Evolutionary conservation across 306 rosid species (phyloP).

Genomic region (Malus domestica): DNA sequence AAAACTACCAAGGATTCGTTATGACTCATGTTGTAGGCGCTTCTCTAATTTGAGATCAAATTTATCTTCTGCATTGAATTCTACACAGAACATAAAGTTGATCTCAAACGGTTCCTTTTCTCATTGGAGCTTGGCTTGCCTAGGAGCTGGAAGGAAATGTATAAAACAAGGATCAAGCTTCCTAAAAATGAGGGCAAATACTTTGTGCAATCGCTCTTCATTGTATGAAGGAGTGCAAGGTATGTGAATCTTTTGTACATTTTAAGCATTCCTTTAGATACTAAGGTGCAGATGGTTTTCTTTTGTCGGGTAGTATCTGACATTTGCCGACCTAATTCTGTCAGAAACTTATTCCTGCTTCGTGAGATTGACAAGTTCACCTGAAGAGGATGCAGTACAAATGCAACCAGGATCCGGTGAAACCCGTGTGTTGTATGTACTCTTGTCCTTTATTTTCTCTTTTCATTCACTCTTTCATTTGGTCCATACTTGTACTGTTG

Average conservation of each 20-base stretch:
- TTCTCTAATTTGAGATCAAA: slow-evolving; percentile 3
- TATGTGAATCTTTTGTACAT: background rate
- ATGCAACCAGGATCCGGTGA: slow-evolving; percentile 33
- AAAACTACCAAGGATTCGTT: slow-evolving; percentile 1
- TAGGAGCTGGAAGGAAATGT: slow-evolving; percentile 5
- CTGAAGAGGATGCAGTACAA: slow-evolving; percentile 20
- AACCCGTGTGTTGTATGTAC: slow-evolving; percentile 24
- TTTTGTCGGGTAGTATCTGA: background rate
- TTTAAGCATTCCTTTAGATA: background rate
- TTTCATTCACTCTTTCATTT: background rate
- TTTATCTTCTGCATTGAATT: slow-evolving; percentile 10
- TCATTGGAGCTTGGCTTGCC: slow-evolving; percentile 11
- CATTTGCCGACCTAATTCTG: background rate
- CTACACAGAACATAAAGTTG: background rate
- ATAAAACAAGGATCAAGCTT: slow-evolving; percentile 17
- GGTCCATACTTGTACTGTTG: background rate
- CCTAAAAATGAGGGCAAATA: background rate
- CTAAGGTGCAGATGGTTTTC: background rate
- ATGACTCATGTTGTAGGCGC: background rate
- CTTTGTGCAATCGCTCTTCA: background rate
- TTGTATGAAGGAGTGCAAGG: slow-evolving; percentile 23
- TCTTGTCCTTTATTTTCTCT: background rate
- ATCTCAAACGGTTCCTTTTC: slow-evolving; percentile 11
- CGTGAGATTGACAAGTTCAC: slow-evolving; percentile 30
- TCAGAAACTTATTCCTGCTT: slow-evolving; percentile 28